These are phyloP conservation scores for Stemphylium lycopersici DNA, from an alignment of 2,329 filamentous ascomycete genomes.

Conservation along the genomic window DNA sequence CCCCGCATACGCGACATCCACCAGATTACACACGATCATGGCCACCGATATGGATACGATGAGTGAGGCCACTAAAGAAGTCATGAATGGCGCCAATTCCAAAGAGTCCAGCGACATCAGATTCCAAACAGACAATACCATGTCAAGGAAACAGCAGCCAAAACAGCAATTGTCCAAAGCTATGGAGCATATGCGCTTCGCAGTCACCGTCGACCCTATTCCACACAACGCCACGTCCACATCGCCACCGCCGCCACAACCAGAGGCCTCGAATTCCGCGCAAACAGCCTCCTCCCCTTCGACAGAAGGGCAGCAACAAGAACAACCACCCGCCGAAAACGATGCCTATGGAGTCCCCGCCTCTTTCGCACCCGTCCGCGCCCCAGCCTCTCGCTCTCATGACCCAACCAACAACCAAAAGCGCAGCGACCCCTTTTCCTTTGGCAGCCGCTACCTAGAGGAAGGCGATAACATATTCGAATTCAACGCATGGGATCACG, in stretches of 20 bases:
- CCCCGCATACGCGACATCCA: conserved; percentile 6
- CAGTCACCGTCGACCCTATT: conserved; percentile 52
- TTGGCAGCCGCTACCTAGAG: conserved; percentile 85
- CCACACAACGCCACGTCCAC: conserved; percentile 24
- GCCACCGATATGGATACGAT: conserved; percentile 19
- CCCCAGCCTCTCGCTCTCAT: conserved; percentile 67
- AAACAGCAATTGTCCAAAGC: conserved; percentile 57
- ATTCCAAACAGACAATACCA: conserved; percentile 42
- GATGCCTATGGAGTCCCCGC: conserved; percentile 59
- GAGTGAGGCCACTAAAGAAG: conserved; percentile 9
- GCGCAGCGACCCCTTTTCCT: conserved; percentile 90
- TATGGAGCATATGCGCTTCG: conserved; percentile 60
- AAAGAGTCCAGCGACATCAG: conserved; percentile 20
- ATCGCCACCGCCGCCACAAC: conserved; percentile 16
- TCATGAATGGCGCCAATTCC: conserved; percentile 2
- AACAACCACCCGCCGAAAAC: conserved; percentile 32
- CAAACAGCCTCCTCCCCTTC: not conserved
- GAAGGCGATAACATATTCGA: conserved; percentile 90
- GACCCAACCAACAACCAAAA: conserved; percentile 79
- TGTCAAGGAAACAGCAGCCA: conserved; percentile 40
- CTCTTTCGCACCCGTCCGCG: conserved; percentile 53
- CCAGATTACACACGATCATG: conserved; percentile 20
- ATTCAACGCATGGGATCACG: conserved; percentile 99
- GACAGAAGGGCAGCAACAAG: not conserved
- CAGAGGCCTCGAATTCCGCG: not conserved